Base-by-base conservation (phyloP, 805 yeast species). In the Ogataea henricii region DNA sequence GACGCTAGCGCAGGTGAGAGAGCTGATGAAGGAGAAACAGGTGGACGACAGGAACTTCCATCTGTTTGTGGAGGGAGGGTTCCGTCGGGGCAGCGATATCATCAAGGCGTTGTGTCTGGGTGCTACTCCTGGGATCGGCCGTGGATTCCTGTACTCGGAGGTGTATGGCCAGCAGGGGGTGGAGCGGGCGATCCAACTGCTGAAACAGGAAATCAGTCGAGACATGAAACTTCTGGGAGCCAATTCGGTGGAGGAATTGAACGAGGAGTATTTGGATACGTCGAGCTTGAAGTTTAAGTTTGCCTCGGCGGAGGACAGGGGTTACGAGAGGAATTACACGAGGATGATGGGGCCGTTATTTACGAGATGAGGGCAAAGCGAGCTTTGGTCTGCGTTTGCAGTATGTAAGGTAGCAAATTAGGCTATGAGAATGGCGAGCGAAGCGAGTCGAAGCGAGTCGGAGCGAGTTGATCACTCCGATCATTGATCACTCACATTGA, bases 111-210 rank as follows among this genome's bases (percentile, higher is more conserved):
- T 74, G 20, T 71, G 77, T 49, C 56, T 74, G 29, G 78, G 78
- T 5, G 79, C 76, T 1, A 70, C 46, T 6, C 82, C 79, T 3
- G 94, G 94, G 1, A 65, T 87, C 33, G 91, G 94, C 4, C 73
- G 92, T 47, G 89, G 91, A 2, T 83, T 87, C 64, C 63, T 86
- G 27, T 87, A 84, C 60, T 89, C 90, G 32, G 80, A 85, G 82
- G 76, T 87, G 16, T 87, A 87, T 56, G 94, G 95, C 2, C 87
- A 79, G 54, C 80, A 69, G 5, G 95, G 95, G n/a, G 89, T 85
- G 10, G 64, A 62, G 30, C 76, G 76, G 50, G 85, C 89, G 12
- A 75, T 84, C 41, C 80, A 77, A 49, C 69, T 83, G 3, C 68
- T 85, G 59, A 73, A 77, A 48, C 76, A 71, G 30, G 89, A 85